Evolutionary conservation across 139 green algal genomes (phyloP).

Genomic region (Chlorella sorokiniana): DNA sequence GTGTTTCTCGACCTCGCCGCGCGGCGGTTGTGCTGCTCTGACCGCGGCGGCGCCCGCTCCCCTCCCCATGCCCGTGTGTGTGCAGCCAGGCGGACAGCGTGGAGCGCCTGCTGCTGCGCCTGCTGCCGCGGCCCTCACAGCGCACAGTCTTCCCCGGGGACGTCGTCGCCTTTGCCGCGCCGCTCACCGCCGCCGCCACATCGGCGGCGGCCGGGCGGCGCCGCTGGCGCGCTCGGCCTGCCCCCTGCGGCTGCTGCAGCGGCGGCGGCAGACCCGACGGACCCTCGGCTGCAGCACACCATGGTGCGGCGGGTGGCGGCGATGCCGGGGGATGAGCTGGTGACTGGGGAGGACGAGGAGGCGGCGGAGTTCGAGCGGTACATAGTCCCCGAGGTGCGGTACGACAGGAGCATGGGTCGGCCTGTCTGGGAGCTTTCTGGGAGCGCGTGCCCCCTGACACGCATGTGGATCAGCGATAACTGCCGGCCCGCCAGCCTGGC

Average conservation of each 20-base stretch:
- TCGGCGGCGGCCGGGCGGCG: conserved; percentile 1
- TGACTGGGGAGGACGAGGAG: conserved; percentile 42
- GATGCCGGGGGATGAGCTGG: conserved; percentile 74
- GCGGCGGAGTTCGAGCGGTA: background rate
- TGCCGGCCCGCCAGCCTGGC: too few relatives aligned
- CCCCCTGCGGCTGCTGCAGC: conserved; percentile 10
- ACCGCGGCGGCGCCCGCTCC: background rate
- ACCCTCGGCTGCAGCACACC: conserved; percentile 28
- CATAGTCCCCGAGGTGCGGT: conserved; percentile 16
- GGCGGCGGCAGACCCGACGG: background rate
- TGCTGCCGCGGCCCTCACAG: conserved; percentile 52
- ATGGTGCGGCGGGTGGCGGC: conserved; percentile 81
- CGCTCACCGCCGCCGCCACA: conserved; percentile 14
- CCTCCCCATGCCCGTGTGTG: background rate
- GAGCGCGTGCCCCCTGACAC: background rate
- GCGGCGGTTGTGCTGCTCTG: background rate
- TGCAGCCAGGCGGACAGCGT: conserved; percentile 44
- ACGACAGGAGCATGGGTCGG: background rate
- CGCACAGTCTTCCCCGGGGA: conserved; percentile 59
- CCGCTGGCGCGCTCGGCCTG: background rate
- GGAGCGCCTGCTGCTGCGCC: conserved; percentile 67
- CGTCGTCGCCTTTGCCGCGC: conserved; percentile 62
- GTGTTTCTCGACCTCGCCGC: too few relatives aligned
- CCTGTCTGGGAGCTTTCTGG: background rate
- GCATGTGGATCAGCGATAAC: background rate